Percentiles rank a stretch among this genome's conserved stretches.
phyloP scores from a whole-genome alignment of 306 rosid genomes.

The Elaeagnus macrophylla region DNA sequence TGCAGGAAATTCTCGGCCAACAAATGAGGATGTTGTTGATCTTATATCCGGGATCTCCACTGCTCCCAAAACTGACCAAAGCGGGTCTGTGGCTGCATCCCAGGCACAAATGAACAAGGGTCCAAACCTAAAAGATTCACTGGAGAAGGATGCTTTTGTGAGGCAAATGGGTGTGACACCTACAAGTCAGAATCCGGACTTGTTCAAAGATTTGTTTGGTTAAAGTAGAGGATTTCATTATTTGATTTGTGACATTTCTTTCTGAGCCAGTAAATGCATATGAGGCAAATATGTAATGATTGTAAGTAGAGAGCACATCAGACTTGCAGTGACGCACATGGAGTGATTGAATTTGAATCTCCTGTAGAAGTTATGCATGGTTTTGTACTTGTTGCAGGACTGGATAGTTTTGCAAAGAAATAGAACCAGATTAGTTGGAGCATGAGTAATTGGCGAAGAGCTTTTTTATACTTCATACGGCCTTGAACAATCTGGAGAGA shows the following conservation, averaged over 20 bases:
- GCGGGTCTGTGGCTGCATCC: slow-evolving; percentile 21
- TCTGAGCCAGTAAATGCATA: slow-evolving; percentile 2
- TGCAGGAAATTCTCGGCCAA: slow-evolving; percentile 28
- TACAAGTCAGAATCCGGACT: slow-evolving; percentile 66
- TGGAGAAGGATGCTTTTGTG: slow-evolving; percentile 71
- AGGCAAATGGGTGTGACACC: slow-evolving; percentile 91
- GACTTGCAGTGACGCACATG: no score
- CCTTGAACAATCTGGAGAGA: no score
- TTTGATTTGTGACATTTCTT: slow-evolving; percentile 15
- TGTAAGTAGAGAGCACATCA: no score
- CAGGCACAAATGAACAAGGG: slow-evolving; percentile 47
- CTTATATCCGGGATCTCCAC: slow-evolving; percentile 37
- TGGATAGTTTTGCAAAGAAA: no score
- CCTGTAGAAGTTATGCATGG: no score
- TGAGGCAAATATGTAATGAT: no score
- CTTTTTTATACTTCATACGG: no score
- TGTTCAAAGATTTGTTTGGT: slow-evolving; percentile 66
- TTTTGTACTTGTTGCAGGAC: no score
- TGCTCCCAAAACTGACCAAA: slow-evolving; percentile 18
- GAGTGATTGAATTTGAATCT: no score
- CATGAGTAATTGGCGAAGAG: no score
- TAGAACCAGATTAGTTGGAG: no score
- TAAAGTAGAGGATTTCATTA: slow-evolving; percentile 16
- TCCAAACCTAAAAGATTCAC: slow-evolving; percentile 34
- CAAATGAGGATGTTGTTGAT: slow-evolving; percentile 29